Base-by-base conservation (phyloP, 2,329 filamentous ascomycete species). In the Claviceps citrina region DNA sequence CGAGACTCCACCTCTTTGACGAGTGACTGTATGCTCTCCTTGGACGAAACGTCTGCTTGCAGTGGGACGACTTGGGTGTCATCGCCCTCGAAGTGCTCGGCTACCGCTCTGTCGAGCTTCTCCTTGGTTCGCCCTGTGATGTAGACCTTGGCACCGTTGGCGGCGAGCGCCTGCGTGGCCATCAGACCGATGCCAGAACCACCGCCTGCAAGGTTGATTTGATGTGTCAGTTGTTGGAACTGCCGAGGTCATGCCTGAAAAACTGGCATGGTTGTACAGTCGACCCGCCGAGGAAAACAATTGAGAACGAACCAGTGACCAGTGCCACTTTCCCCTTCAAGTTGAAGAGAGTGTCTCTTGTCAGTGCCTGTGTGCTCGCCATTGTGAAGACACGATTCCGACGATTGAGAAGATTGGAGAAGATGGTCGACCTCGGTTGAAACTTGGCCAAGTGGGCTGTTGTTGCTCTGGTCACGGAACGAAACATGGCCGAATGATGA, bases 141-240 rank as follows among this genome's bases (percentile, higher is more conserved):
- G 63, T 82, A 84, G 5, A 84, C 79, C 46, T 71, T 79, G 43
- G 71, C 73, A 44, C 78, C 77, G 55, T 81, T 83, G 43, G 65
- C 61, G 1, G 81, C 72, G 40, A 81, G 76, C 6, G 77, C 71
- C 48, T 81, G 73, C 2, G 74, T 71, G 32, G 76, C 76, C 77
- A 82, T 82, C 40, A 78, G 67, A 4, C 78, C 78, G 39, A 82
- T 78, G 20, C 76, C 77, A 42, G 77, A 71, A 25, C 71, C 71
- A 31, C 71, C 67, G 19, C 66, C 63, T 64, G 7, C 1, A 13
- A 12, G 12, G 12, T 18, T 18, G 18, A n/a, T 38, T 19, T 4
- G 1, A 18, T 12, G 16, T 38, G 16, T 24, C 7, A 32, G 30
- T 12, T 32, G 7, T 9, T 10, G 13, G 16, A 24, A n/a, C n/a